Base-by-base conservation (phyloP, 2,329 filamentous ascomycete genomes). In the Paramyrothecium sp. region DNA sequence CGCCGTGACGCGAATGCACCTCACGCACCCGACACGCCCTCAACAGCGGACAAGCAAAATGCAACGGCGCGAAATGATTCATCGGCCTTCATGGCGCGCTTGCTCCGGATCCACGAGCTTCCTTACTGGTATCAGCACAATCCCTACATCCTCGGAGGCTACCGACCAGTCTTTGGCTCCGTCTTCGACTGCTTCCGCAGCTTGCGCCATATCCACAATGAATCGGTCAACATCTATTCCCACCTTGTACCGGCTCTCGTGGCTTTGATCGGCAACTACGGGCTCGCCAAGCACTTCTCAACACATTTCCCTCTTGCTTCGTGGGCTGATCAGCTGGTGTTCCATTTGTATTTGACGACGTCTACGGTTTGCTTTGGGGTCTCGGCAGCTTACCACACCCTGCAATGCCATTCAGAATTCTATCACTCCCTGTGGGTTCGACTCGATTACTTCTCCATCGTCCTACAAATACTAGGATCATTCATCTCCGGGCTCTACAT, bases 181-280 rank as follows among this genome's bases (percentile, higher is more conserved):
- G 62, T 60, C 30, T 55, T 51, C 2, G 59, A 57, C 12, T 81
- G 71, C 54, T 62, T 80, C 52, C 54, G 61, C 26, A 80, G 77
- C 55, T 74, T 71, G 69, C 59, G 62, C 2, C 75, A 77, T 60
- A 30, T 72, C n/a, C 69, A 73, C 62, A 73, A 72, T 56, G 69
- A 73, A 56, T 63, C 69, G 5, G 57, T 68, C 58, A 72, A 72
- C 60, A 71, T 72, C 58, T 69, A 66, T 59, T 64, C 69, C 13
- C 69, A 73, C 61, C 69, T 82, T 3, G 60, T 82, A 2, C 78
- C 80, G 0, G 76, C 72, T 13, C 46, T 78, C 3, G 21, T 70
- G 20, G 70, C 58, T 51, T 54, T 74, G 5, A 19, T 23, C 48
- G 48, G 48, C 48, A 50, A 50, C 22, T 50, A 22, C 8, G n/a